phyloP scores from a whole-genome alignment of 2,329 filamentous ascomycete species.

The Orbilia blumenaviensis region DNA sequence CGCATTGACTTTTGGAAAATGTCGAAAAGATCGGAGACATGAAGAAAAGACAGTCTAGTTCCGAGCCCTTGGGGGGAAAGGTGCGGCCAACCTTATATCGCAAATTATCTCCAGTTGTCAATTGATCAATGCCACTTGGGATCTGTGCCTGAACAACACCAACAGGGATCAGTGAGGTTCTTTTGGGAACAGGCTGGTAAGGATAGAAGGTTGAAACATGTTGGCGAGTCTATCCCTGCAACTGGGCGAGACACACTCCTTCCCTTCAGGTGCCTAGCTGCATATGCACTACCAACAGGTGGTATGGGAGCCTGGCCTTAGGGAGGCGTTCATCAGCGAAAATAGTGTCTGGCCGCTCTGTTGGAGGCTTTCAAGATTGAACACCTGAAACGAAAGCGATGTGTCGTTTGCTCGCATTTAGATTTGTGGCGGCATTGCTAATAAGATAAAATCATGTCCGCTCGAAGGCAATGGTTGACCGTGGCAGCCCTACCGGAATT shows the following conservation, averaged over 20 bases:
- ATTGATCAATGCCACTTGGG: conserved; percentile 8
- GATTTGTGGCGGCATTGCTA: conserved; percentile 4
- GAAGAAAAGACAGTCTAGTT: not conserved
- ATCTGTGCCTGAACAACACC: conserved; percentile 1
- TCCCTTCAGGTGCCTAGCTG: conserved; percentile 50
- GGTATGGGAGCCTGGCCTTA: conserved; percentile 51
- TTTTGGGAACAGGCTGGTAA: conserved; percentile 29
- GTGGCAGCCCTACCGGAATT: conserved; percentile 15
- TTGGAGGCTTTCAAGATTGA: not conserved
- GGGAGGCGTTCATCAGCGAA: conserved; percentile 17
- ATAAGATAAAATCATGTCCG: not conserved
- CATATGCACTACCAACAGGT: conserved; percentile 26
- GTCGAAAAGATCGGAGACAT: conserved; percentile 16
- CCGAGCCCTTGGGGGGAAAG: conserved; percentile 16
- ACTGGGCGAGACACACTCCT: conserved; percentile 42
- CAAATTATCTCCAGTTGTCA: conserved; percentile 25
- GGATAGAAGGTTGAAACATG: conserved; percentile 53
- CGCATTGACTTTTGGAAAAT: conserved; percentile 26
- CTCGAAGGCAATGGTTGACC: not conserved
- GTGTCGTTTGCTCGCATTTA: conserved; percentile 27
- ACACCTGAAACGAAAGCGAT: conserved; percentile 37
- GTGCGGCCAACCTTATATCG: conserved; percentile 45
- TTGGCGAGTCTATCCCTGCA: conserved; percentile 43
- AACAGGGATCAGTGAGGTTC: conserved; percentile 32
- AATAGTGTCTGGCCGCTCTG: conserved; percentile 4